Evolutionary conservation across 345 rosid genomes (phyloP).

Genomic region (Rhizophora apiculata): DNA sequence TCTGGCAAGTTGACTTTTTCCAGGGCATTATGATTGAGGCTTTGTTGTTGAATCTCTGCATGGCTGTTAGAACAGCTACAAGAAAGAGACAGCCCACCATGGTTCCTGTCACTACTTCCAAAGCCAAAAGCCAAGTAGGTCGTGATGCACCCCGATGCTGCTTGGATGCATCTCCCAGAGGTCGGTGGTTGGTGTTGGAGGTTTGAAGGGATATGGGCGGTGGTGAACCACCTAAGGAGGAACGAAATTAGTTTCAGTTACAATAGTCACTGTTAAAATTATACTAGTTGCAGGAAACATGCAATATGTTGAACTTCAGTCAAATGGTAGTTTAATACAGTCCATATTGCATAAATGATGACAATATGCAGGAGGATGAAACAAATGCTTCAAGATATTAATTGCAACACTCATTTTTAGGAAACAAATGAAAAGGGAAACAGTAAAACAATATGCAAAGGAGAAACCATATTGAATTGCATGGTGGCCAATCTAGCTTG

Average conservation of each 20-base stretch:
- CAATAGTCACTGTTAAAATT: too few species aligned
- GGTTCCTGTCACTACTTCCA: slow-evolving; percentile 81
- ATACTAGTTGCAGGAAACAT: too few species aligned
- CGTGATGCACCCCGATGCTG: slow-evolving; percentile 46
- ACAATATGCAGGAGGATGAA: too few species aligned
- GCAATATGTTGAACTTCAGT: too few species aligned
- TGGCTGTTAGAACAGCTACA: slow-evolving; percentile 55
- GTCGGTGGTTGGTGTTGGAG: slow-evolving; percentile 37
- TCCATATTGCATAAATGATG: too few species aligned
- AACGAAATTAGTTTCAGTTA: slow-evolving; percentile 13
- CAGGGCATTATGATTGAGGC: slow-evolving; percentile 86
- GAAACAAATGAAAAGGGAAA: too few species aligned
- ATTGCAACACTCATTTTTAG: too few species aligned
- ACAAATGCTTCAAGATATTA: too few species aligned
- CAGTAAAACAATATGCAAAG: too few species aligned
- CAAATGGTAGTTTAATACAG: too few species aligned
- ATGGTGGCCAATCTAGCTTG: background rate
- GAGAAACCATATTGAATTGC: background rate
- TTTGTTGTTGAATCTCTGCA: slow-evolving; percentile 71
- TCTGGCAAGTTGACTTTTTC: slow-evolving; percentile 86
- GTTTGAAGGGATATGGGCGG: slow-evolving; percentile 43
- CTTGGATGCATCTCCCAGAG: slow-evolving; percentile 46
- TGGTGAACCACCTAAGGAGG: slow-evolving; percentile 41
- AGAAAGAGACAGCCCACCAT: slow-evolving; percentile 68
- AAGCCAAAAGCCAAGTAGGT: slow-evolving; percentile 79